A percentile compares a stretch with the other conserved stretches of the same genome.
These are phyloP conservation scores for Tolypocladium nubicola DNA, from an alignment of 2,329 filamentous ascomycete species.

Conservation along the genomic window DNA sequence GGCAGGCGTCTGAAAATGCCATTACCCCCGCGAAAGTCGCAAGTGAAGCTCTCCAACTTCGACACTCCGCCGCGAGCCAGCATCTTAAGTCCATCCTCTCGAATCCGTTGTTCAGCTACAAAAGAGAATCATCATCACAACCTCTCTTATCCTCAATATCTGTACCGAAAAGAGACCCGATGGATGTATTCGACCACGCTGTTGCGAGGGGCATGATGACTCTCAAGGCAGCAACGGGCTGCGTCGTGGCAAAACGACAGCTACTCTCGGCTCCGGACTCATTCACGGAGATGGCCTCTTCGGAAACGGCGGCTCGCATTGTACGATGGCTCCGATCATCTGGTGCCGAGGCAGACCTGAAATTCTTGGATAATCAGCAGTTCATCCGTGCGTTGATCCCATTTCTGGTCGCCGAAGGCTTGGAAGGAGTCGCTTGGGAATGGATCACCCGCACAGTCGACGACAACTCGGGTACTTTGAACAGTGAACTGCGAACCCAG, in stretches of 20 bases:
- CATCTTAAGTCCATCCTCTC: slow-evolving; percentile 47
- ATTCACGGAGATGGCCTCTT: slow-evolving; percentile 22
- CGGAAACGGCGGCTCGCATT: slow-evolving; percentile 36
- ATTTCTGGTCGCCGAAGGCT: slow-evolving; percentile 41
- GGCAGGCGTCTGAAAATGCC: slow-evolving; percentile 23
- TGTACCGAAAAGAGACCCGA: slow-evolving; percentile 28
- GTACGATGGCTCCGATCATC: slow-evolving; percentile 43
- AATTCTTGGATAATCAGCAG: slow-evolving; percentile 30
- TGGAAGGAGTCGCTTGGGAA: slow-evolving; percentile 39
- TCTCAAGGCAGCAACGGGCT: slow-evolving; percentile 39
- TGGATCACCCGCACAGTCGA: slow-evolving; percentile 37
- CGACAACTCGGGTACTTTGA: slow-evolving; percentile 9
- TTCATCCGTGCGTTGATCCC: slow-evolving; percentile 30
- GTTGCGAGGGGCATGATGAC: slow-evolving; percentile 48
- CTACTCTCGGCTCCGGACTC: slow-evolving; percentile 20
- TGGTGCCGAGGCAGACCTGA: slow-evolving; percentile 33
- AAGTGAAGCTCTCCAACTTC: slow-evolving; percentile 10
- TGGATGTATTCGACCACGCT: slow-evolving; percentile 45
- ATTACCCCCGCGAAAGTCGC: slow-evolving; percentile 7
- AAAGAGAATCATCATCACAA: slow-evolving; percentile 12
- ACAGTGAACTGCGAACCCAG: slow-evolving; percentile 12
- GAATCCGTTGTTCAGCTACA: slow-evolving; percentile 42
- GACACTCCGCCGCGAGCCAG: slow-evolving; percentile 28
- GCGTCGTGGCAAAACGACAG: slow-evolving; percentile 36
- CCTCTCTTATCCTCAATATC: slow-evolving; percentile 5